These are phyloP conservation scores for Eragrostis tef DNA, from an alignment of 202 grass and related monocot species.

Conservation along the genomic window DNA sequence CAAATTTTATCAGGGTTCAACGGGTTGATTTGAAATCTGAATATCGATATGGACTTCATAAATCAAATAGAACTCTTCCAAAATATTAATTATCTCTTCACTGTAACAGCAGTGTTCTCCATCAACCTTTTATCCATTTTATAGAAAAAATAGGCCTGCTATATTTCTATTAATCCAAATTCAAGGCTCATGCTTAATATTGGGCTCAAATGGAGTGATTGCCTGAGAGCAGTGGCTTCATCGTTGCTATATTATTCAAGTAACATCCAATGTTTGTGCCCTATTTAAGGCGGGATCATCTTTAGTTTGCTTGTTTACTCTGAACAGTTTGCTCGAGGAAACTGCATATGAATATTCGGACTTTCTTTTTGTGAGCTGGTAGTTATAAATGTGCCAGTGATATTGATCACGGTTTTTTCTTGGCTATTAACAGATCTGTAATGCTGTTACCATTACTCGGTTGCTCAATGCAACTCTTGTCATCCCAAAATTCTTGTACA, in stretches of 20 bases:
- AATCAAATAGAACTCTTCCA: slow-evolving; percentile 14
- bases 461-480: slow-evolving; percentile 92
- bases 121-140: background rate
- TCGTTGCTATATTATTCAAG: background rate
- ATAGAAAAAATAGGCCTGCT: background rate
- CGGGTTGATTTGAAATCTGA: background rate
- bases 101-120: background rate
- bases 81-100: background rate
- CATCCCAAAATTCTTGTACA: slow-evolving; percentile 85
- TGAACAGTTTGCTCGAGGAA: slow-evolving; percentile 15
- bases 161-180: slow-evolving; percentile 11
- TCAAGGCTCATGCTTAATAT: background rate
- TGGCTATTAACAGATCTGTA: slow-evolving; percentile 78
- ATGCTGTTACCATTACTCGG: slow-evolving; percentile 81
- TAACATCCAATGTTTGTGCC: background rate
- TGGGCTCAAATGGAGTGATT: background rate
- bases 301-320: slow-evolving; percentile 23
- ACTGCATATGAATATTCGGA: background rate
- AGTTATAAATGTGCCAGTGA: slow-evolving; percentile 36
- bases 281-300: background rate
- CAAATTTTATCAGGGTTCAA: background rate
- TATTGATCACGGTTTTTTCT: slow-evolving; percentile 18
- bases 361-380: background rate
- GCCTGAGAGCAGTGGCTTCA: slow-evolving; percentile 4
- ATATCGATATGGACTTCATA: slow-evolving; percentile 1